These are phyloP conservation scores for Petunia secreta DNA, from an alignment of 257 asterid genomes.

Conservation along the genomic window DNA sequence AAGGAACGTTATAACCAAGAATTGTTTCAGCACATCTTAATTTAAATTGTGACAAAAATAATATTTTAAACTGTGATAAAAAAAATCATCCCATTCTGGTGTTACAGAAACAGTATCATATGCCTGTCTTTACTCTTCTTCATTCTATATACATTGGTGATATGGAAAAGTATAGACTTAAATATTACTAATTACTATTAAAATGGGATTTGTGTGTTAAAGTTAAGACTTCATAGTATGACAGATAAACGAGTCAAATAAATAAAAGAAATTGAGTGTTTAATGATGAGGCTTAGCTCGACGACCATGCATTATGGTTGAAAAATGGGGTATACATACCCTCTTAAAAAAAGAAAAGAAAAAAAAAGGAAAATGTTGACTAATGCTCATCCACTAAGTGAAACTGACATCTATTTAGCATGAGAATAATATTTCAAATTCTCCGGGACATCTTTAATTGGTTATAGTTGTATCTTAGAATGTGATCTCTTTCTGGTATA, in stretches of 20 bases:
- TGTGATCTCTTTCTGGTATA: too few species aligned
- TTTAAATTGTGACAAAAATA: neutral
- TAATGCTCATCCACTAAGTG: too few species aligned
- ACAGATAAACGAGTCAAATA: neutral
- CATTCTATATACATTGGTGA: too few species aligned
- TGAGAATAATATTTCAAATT: too few species aligned
- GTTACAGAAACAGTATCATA: neutral
- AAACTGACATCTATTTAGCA: too few species aligned
- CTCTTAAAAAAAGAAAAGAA: neutral
- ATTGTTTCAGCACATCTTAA: neutral
- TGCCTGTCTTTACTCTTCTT: neutral
- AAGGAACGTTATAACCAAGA: slow-evolving; percentile 2
- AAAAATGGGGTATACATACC: neutral
- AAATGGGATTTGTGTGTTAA: neutral
- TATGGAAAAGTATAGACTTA: too few species aligned
- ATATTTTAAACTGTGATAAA: too few species aligned
- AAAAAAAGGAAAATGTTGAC: too few species aligned
- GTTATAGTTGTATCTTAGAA: too few species aligned
- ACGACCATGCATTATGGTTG: neutral
- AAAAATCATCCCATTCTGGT: neutral
- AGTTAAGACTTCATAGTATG: neutral
- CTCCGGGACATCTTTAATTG: too few species aligned
- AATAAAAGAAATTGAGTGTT: neutral
- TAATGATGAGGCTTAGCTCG: neutral
- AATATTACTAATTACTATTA: neutral